Base-by-base conservation (phyloP, 495 filamentous ascomycete species). In the Glutinoglossum americanum region DNA sequence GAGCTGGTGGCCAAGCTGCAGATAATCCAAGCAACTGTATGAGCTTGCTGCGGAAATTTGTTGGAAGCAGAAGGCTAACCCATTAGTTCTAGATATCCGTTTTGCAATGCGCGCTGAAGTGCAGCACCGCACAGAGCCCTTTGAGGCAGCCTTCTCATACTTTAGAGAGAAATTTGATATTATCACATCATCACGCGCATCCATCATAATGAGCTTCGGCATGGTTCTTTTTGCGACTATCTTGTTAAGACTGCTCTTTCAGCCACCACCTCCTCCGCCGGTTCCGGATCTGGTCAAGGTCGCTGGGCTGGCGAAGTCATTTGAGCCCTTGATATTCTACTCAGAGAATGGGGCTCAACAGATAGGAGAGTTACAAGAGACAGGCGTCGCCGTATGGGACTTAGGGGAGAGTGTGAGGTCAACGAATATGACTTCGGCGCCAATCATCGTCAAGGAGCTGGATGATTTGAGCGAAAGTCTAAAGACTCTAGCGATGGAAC, bases 251-350 rank as follows among this genome's bases (percentile, higher is more conserved):
- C 72, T 78, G 23, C 65, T 94, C 44, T 79, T 87, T 37, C 73
- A 82, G 47, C 84, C 86, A 0, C 79, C 80, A 11, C 61, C 73
- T 0, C 76, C 77, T 25, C 78, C 77, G 28, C 80, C 87, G 5
- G 84, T 85, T 0, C 89, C 89, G 4, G 88, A 95, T 68, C 74
- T 95, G 17, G 83, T 94, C 62, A 94, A 93, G 67, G 83, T 93
- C 28, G 88, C 89, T 4, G 78, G 84, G 53, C 77, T 95, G 56
- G 89, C 89, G 54, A 83, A 84, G 63, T 84, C 85, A 1, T 90
- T 95, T 63, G 89, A 95, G 64, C 89, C 89, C 0, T 71, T 94
- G 28, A 92, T 95, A 44, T 87, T 87, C 70, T 93, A 89, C 65
- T 93, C 89, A 0, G 87, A 94, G 62, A 84, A 89, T 66, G 87